Percentiles rank a stretch among this genome's conserved stretches.
phyloP scores from a whole-genome alignment of 768 basidiomycete genomes.

The Cyathus striatus region DNA sequence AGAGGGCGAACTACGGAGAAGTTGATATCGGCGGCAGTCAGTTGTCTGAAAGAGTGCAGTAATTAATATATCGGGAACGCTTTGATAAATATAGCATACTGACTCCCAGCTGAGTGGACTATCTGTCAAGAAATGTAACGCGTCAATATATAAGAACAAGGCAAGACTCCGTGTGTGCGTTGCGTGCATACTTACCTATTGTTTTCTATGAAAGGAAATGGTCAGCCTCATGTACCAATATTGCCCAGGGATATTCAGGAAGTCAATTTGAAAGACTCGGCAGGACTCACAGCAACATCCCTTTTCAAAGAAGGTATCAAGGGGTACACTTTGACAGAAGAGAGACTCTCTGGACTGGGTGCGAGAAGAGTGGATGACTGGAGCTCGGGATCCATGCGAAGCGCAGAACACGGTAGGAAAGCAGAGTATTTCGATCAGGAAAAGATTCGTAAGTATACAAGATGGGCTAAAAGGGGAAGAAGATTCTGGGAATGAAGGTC shows the following conservation, averaged over 20 bases:
- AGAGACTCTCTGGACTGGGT: conserved; percentile 52
- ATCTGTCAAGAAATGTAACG: conserved; percentile 6
- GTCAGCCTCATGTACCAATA: too few relatives aligned
- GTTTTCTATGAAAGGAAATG: conserved; percentile 35
- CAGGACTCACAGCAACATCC: conserved; percentile 57
- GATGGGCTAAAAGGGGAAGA: not conserved
- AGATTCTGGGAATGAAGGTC: not conserved
- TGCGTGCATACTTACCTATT: conserved; percentile 36
- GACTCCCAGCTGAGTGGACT: conserved; percentile 83
- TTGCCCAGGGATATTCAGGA: too few relatives aligned
- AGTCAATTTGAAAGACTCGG: conserved; percentile 5
- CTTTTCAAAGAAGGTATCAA: conserved; percentile 67
- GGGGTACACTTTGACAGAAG: conserved; percentile 74
- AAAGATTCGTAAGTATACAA: too few relatives aligned
- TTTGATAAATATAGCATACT: conserved; percentile 26
- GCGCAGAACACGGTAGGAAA: too few relatives aligned
- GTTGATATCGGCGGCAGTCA: conserved; percentile 80
- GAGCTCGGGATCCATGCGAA: conserved; percentile 44
- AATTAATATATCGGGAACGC: conserved; percentile 3
- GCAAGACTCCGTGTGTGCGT: too few relatives aligned
- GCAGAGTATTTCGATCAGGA: too few relatives aligned
- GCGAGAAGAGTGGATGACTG: conserved; percentile 37
- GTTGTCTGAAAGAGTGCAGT: conserved; percentile 44
- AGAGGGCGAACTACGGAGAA: conserved; percentile 75
- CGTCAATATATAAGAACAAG: too few relatives aligned